Evolutionary conservation across 2,329 filamentous ascomycete genomes (phyloP).

Genomic region (Botryotinia convoluta): DNA sequence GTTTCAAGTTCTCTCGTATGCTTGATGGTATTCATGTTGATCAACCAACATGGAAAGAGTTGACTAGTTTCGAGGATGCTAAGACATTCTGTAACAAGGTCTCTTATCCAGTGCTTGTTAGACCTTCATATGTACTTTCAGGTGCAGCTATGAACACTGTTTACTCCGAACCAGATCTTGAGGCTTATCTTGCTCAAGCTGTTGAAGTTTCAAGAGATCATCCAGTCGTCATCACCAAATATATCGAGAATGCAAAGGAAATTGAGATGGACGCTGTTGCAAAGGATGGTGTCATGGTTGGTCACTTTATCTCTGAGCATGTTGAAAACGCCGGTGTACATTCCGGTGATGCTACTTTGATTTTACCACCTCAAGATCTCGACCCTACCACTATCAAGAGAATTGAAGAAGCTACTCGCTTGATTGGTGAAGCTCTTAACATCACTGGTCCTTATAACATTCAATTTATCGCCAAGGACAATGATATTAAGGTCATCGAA

Average conservation of each 20-base stretch:
- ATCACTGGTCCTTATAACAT: constrained; percentile 99
- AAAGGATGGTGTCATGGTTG: constrained; percentile 76
- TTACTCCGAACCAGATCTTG: constrained; percentile 79
- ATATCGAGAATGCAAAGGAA: constrained; percentile 94
- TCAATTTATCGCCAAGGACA: constrained; percentile 90
- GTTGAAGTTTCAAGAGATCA: constrained; percentile 93
- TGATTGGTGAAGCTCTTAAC: constrained; percentile 94
- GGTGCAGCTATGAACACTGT: constrained; percentile 99
- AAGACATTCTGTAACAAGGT: constrained; percentile 81
- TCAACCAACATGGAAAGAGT: constrained; percentile 96
- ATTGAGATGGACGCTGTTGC: constrained; percentile 96
- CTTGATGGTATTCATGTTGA: constrained; percentile 95
- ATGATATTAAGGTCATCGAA: constrained; percentile 93
- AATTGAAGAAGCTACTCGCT: constrained; percentile 91
- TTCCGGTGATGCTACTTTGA: constrained; percentile 93
- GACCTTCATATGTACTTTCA: constrained; percentile 92
- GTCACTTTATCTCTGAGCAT: constrained; percentile 94
- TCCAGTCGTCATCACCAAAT: constrained; percentile 97
- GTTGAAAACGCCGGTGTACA: constrained; percentile 97
- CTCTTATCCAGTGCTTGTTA: constrained; percentile 90
- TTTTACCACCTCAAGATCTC: constrained; percentile 81
- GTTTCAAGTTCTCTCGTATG: constrained; percentile 97
- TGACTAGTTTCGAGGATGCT: constrained; percentile 85
- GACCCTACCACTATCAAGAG: constrained; percentile 76
- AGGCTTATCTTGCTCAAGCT: constrained; percentile 91